phyloP scores from a whole-genome alignment of 306 rosid genomes.

The Prunus fruticosa region DNA sequence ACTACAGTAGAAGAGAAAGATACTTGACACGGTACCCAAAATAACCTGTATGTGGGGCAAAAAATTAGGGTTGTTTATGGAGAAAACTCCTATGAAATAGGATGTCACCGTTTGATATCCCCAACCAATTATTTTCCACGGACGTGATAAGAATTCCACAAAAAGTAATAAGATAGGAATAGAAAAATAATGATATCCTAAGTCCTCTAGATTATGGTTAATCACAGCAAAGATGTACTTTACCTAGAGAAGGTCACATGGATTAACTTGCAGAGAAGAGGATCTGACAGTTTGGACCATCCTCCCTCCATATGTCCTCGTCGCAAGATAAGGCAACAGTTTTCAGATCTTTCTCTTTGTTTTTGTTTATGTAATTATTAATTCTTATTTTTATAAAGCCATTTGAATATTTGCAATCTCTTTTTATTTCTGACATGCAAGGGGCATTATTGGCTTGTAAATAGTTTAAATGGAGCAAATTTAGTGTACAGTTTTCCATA shows the following conservation, averaged over 20 bases:
- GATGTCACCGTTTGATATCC: too few relatives aligned
- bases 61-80: too few relatives aligned
- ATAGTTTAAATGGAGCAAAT: not conserved
- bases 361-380: too few relatives aligned
- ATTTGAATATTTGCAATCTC: not conserved
- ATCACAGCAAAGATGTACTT: too few relatives aligned
- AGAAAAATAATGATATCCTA: too few relatives aligned
- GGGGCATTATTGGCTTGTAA: not conserved
- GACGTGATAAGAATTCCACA: too few relatives aligned
- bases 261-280: slow-evolving; percentile 35
- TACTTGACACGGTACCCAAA: slow-evolving; percentile 1
- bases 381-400: too few relatives aligned
- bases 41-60: not conserved
- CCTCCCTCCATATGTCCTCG: slow-evolving; percentile 35
- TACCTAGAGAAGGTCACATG: slow-evolving; percentile 44
- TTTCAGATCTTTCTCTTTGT: too few relatives aligned
- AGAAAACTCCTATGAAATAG: too few relatives aligned
- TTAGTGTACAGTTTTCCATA: not conserved
- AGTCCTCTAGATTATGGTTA: too few relatives aligned
- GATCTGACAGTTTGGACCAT: slow-evolving; percentile 45
- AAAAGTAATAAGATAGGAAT: too few relatives aligned
- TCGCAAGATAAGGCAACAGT: slow-evolving; percentile 26
- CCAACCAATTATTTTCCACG: too few relatives aligned
- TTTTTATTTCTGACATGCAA: not conserved
- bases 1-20: not conserved